Evolutionary conservation across 2,329 filamentous ascomycete species (phyloP), one percentile per base, ranked within the genome.

Genomic region (Rhynchosporium graminicola): DNA sequence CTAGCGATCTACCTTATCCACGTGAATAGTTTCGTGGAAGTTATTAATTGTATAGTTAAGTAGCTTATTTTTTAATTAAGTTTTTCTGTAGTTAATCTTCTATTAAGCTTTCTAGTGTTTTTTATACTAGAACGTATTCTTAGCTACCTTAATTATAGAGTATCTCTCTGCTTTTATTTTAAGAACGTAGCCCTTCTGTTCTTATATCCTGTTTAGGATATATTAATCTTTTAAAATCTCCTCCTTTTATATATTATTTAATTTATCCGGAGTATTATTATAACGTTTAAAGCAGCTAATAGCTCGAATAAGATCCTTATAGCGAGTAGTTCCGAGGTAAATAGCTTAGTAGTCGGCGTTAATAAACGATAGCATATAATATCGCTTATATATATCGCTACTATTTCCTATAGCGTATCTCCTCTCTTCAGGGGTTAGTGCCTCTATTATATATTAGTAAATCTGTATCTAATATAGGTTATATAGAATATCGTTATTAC

Each of bases 1-100:
- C 59, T 72, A 62, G 52, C 59, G 56, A 63, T 68, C 61, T 26
- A 70, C 65, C 51, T 72, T 62, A 13, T 62, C 50, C 38, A 52
- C 61, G 51, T 72, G 43, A 43, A 72, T 59, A 15, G 63, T 69
- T 42, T 65, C 55, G 58, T 71, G 57, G 50, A 71, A 71, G 28
- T 69, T 60, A 45, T 60, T 40, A 45, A 71, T 69, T 40, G 61
- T 62, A 46, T 67, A 63, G 26, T 67, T 28, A 43, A 71, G 67
- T 47, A 59, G 52, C n/a, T 15, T 56, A 9, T 62, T 50, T 31
- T 54, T 68, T 59, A 70, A 61, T 59, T 63, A 28, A 28, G 43
- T 51, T 61, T 63, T 67, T 31, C 66, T 46, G 54, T 20, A 67
- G 50, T 69, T 68, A 12, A 69, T 66, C 47, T 69, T 58, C 40